A percentile compares a stretch with the other conserved stretches of the same genome.
phyloP scores from a whole-genome alignment of 306 rosid genomes.

The Parietaria judaica region DNA sequence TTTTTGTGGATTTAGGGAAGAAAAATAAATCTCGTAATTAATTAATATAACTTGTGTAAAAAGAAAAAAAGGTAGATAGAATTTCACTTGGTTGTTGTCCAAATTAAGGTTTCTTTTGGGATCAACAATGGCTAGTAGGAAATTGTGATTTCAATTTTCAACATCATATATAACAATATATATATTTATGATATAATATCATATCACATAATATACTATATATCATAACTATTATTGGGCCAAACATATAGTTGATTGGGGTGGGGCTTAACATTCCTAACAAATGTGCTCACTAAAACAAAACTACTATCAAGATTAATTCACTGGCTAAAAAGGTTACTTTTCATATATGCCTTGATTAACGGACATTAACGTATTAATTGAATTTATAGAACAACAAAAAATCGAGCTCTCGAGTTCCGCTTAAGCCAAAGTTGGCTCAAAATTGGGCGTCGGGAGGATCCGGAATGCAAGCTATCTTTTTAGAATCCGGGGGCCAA shows the following conservation, averaged over 20 bases:
- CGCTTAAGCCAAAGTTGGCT: constrained; percentile 18
- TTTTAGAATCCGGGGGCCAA: constrained; percentile 42
- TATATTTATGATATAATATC: background rate
- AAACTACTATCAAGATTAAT: too few species aligned
- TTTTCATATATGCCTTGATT: too few species aligned
- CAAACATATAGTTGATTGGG: too few species aligned
- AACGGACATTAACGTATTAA: background rate
- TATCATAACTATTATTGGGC: too few species aligned
- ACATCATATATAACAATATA: background rate
- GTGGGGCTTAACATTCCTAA: too few species aligned
- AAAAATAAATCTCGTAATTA: background rate
- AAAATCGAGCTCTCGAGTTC: constrained; percentile 20
- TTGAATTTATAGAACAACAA: constrained; percentile 13
- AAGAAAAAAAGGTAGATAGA: background rate
- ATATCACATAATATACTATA: too few species aligned
- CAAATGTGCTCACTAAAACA: too few species aligned
- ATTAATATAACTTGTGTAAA: background rate
- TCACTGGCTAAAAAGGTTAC: too few species aligned
- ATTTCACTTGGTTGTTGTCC: background rate
- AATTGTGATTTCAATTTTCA: background rate
- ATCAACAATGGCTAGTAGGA: too few species aligned
- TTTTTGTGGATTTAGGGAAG: background rate
- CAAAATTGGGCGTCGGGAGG: constrained; percentile 38
- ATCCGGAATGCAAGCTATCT: constrained; percentile 70
- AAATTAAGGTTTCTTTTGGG: background rate